Percentiles rank a stretch among this genome's conserved stretches.
phyloP scores from a whole-genome alignment of 2,329 filamentous ascomycete species.

The Colletotrichum musae region DNA sequence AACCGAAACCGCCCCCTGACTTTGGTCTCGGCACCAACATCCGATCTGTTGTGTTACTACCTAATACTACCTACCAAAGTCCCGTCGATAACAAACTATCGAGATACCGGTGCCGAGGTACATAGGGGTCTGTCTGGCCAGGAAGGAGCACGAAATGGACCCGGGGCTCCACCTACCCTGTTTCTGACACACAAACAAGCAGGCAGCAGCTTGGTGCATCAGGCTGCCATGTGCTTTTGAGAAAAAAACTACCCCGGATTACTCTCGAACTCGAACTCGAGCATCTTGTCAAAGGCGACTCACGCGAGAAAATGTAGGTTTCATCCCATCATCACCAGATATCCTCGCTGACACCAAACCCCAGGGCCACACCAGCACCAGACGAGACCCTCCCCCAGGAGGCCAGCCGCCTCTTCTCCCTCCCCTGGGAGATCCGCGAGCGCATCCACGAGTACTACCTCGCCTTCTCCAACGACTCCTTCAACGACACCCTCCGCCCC shows the following conservation, averaged over 20 bases:
- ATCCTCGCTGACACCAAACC: neutral
- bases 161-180: too few relatives aligned
- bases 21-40: neutral
- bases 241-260: neutral
- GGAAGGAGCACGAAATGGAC: too few relatives aligned
- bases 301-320: neutral
- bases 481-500: slow-evolving; percentile 34
- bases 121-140: too few relatives aligned
- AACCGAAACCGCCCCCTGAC: slow-evolving; percentile 17
- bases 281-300: too few relatives aligned
- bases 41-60: too few relatives aligned
- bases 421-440: slow-evolving; percentile 33
- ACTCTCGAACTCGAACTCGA: too few relatives aligned
- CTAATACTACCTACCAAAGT: too few relatives aligned
- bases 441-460: slow-evolving; percentile 37
- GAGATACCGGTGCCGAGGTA: too few relatives aligned
- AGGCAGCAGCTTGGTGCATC: slow-evolving; percentile 24
- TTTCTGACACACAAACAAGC: neutral
- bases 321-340: neutral
- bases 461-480: slow-evolving; percentile 28
- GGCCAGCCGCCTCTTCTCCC: slow-evolving; percentile 3
- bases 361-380: neutral
- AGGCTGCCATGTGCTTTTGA: slow-evolving; percentile 33
- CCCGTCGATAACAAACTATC: neutral
- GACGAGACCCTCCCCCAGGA: neutral